Conservation (phyloP, 208 protist genomes). For the Zelonia costaricensis region DNA sequence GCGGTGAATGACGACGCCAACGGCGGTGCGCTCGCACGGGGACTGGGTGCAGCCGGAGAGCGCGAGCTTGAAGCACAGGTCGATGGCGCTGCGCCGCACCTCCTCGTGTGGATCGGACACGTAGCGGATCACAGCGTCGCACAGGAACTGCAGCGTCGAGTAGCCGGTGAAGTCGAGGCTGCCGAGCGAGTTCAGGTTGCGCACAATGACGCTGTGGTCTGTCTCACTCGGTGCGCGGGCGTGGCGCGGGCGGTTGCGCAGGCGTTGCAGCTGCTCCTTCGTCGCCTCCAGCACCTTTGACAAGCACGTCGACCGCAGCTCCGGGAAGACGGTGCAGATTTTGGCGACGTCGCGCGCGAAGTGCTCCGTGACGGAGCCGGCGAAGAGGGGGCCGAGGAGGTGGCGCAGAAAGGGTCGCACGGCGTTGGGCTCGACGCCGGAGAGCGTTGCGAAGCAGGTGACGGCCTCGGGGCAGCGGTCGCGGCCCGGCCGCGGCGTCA, state of each 20-base stretch:
- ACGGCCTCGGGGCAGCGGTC: slow-evolving; percentile 78
- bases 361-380: slow-evolving; percentile 60
- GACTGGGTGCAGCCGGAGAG: slow-evolving; percentile 80
- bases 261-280: slow-evolving; percentile 59
- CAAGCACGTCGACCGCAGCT: slow-evolving; percentile 87
- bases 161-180: slow-evolving; percentile 88
- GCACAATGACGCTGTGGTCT: slow-evolving; percentile 39
- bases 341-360: slow-evolving; percentile 84
- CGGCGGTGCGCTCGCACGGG: slow-evolving; percentile 64
- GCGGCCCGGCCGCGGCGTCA: slow-evolving; percentile 46
- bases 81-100: slow-evolving; percentile 82
- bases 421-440: slow-evolving; percentile 62
- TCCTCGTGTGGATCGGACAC: slow-evolving; percentile 84
- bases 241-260: slow-evolving; percentile 28
- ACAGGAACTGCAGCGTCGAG: slow-evolving; percentile 86
- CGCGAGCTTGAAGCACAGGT: slow-evolving; percentile 89
- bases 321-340: slow-evolving; percentile 87
- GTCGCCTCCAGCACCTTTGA: slow-evolving; percentile 86
- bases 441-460: slow-evolving; percentile 84
- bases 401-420: slow-evolving; percentile 80
- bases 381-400: slow-evolving; percentile 78
- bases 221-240: slow-evolving; percentile 20
- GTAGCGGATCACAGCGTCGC: slow-evolving; percentile 77
- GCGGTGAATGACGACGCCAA: slow-evolving; percentile 76
- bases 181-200: slow-evolving; percentile 66